Percentiles rank a stretch among this genome's conserved stretches.
Evolutionary conservation across 148 eudicot species (phyloP).

Genomic region (Selenicereus undatus): DNA sequence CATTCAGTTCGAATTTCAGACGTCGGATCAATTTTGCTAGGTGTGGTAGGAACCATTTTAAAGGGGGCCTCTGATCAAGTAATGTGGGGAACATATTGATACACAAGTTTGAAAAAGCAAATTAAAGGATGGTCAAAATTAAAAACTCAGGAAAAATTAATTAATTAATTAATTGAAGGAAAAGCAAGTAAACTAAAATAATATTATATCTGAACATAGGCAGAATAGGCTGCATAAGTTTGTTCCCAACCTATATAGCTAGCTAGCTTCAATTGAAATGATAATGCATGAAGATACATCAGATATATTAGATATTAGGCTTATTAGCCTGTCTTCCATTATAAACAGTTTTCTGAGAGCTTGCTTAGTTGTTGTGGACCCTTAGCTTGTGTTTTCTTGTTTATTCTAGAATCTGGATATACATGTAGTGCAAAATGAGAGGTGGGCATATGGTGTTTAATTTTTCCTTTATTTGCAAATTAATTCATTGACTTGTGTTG

Average conservation of each 20-base stretch:
- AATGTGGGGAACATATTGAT: slow-evolving; percentile 46
- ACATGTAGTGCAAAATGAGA: slow-evolving; percentile 19
- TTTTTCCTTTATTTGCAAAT: background rate
- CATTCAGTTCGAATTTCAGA: too few relatives aligned
- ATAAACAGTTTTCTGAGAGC: slow-evolving; percentile 16
- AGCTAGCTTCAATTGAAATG: slow-evolving; percentile 5
- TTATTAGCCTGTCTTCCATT: slow-evolving; percentile 34
- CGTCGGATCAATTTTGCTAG: too few relatives aligned
- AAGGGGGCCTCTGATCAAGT: slow-evolving; percentile 24
- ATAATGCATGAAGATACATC: background rate
- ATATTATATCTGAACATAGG: slow-evolving; percentile 5
- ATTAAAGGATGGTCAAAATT: background rate
- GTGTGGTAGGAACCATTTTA: background rate
- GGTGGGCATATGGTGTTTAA: slow-evolving; percentile 21
- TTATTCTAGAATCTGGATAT: slow-evolving; percentile 13
- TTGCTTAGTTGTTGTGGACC: slow-evolving; percentile 18
- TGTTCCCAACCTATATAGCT: slow-evolving; percentile 1
- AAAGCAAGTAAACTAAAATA: background rate
- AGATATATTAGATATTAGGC: slow-evolving; percentile 1
- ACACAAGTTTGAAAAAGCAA: slow-evolving; percentile 22
- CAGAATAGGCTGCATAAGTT: slow-evolving; percentile 19
- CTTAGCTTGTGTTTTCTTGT: background rate
- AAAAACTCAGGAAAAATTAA: slow-evolving; percentile 12
- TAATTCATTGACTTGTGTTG: slow-evolving; percentile 19
- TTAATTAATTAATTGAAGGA: background rate